phyloP scores from a whole-genome alignment of 2,329 filamentous ascomycete species.

The Monosporascus sp. region DNA sequence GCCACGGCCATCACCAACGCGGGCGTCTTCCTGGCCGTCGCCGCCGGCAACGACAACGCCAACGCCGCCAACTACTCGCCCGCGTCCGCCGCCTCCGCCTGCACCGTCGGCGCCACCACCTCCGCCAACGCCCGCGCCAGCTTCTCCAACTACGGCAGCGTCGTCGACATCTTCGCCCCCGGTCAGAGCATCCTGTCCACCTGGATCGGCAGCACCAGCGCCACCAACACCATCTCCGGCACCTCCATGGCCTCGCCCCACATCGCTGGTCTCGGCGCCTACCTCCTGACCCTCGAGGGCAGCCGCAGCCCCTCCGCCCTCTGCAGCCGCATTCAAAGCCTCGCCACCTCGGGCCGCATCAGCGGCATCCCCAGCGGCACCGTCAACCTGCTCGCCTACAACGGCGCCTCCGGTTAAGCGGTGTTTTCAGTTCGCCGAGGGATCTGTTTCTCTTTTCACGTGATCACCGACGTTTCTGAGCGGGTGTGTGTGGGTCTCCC shows the following conservation, averaged over 20 bases:
- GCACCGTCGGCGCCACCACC: constrained; percentile 49
- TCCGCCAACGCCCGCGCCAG: constrained; percentile 29
- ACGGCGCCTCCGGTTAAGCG: constrained; percentile 17
- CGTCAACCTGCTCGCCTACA: constrained; percentile 30
- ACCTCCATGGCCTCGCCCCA: constrained; percentile 60
- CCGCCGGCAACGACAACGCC: constrained; percentile 47
- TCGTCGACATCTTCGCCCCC: constrained; percentile 39
- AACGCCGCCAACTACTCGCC: constrained; percentile 39
- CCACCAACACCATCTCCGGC: constrained; percentile 41
- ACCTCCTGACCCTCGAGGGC: constrained; percentile 42
- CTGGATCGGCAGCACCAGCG: constrained; percentile 29
- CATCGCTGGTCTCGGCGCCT: constrained; percentile 55
- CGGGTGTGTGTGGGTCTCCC: background rate
- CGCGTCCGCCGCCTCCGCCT: constrained; percentile 39
- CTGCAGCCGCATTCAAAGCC: constrained; percentile 35
- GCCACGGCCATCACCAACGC: constrained; percentile 38
- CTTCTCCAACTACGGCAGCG: constrained; percentile 46
- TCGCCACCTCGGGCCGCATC: constrained; percentile 34
- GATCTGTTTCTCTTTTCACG: background rate
- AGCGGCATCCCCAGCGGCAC: constrained; percentile 27
- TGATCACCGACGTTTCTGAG: background rate
- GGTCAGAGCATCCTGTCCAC: constrained; percentile 35
- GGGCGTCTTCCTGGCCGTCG: constrained; percentile 48
- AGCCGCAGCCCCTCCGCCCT: constrained; percentile 35
- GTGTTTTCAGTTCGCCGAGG: background rate